phyloP scores from a whole-genome alignment of 2,329 filamentous ascomycete species.

The Pseudonectria buxi region DNA sequence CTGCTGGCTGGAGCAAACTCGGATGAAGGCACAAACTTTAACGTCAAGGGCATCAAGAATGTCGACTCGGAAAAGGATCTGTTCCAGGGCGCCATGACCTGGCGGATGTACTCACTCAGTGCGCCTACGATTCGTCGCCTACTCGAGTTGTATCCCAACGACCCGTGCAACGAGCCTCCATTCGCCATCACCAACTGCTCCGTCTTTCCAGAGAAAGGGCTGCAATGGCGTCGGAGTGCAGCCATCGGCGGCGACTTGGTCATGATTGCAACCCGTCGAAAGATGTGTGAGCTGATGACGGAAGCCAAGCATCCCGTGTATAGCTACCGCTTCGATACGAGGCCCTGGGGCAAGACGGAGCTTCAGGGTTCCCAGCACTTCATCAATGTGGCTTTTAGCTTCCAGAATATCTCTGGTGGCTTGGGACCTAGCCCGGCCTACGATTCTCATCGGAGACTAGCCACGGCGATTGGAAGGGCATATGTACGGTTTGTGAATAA shows the following conservation, averaged over 20 bases:
- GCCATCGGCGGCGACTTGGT: constrained; percentile 42
- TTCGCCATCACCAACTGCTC: constrained; percentile 17
- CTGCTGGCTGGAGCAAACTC: constrained; percentile 42
- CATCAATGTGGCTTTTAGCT: constrained; percentile 43
- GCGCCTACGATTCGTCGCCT: constrained; percentile 36
- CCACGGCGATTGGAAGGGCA: constrained; percentile 31
- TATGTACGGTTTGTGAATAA: constrained; percentile 38
- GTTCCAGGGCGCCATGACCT: constrained; percentile 26
- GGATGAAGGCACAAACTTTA: constrained; percentile 34
- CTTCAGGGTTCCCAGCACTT: constrained; percentile 40
- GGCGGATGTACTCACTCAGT: constrained; percentile 40
- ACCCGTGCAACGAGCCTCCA: constrained; percentile 40
- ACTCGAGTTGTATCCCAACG: constrained; percentile 41
- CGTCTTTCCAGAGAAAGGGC: constrained; percentile 20
- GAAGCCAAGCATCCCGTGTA: constrained; percentile 30
- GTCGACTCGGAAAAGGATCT: constrained; percentile 37
- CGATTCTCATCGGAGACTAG: constrained; percentile 29
- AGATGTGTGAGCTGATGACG: constrained; percentile 36
- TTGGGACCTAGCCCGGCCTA: constrained; percentile 39
- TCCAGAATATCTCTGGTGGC: constrained; percentile 42
- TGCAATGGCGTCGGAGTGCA: constrained; percentile 38
- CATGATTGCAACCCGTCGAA: constrained; percentile 41
- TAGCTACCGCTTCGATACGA: constrained; percentile 44
- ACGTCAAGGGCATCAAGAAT: constrained; percentile 24
- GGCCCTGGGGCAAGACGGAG: constrained; percentile 33